These are phyloP conservation scores for Curvularia spicifera DNA, from an alignment of 2,329 filamentous ascomycete genomes.

Conservation along the genomic window DNA sequence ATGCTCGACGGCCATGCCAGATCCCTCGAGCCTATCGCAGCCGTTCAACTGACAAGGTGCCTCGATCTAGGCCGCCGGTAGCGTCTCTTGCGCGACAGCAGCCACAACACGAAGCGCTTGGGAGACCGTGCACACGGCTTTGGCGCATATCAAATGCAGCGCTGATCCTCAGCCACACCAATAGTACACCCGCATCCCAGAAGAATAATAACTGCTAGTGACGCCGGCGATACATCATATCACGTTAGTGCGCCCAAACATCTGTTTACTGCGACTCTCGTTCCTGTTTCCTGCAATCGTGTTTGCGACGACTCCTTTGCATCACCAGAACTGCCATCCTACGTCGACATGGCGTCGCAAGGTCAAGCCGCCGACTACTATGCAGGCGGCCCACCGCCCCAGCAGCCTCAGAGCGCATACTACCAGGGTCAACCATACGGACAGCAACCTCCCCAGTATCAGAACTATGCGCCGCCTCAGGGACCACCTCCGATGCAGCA, in stretches of 20 bases:
- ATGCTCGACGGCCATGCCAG: slow-evolving; percentile 4
- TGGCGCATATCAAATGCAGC: slow-evolving; percentile 6
- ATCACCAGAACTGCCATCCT: background rate
- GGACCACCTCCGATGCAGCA: slow-evolving; percentile 32
- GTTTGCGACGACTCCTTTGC: slow-evolving; percentile 7
- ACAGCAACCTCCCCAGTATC: slow-evolving; percentile 42
- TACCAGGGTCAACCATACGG: slow-evolving; percentile 35
- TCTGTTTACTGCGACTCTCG: slow-evolving; percentile 5
- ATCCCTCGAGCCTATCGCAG: slow-evolving; percentile 8
- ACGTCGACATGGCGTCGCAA: slow-evolving; percentile 39
- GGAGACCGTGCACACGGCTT: slow-evolving; percentile 3
- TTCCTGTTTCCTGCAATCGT: slow-evolving; percentile 3
- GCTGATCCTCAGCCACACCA: slow-evolving; percentile 26
- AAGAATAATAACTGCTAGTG: slow-evolving; percentile 13
- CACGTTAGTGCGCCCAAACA: slow-evolving; percentile 12
- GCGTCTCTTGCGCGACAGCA: slow-evolving; percentile 9
- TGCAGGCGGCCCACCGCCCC: slow-evolving; percentile 30
- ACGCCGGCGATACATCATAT: slow-evolving; percentile 22
- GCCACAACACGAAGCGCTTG: slow-evolving; percentile 22
- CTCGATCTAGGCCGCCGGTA: slow-evolving; percentile 17
- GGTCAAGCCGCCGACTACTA: slow-evolving; percentile 52
- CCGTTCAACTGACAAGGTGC: slow-evolving; percentile 1
- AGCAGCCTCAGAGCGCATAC: slow-evolving; percentile 31
- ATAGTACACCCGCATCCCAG: slow-evolving; percentile 8
- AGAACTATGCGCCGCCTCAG: slow-evolving; percentile 39